These are phyloP conservation scores for Lolium rigidum DNA, from an alignment of 176 grass and related monocot genomes.

Conservation along the genomic window DNA sequence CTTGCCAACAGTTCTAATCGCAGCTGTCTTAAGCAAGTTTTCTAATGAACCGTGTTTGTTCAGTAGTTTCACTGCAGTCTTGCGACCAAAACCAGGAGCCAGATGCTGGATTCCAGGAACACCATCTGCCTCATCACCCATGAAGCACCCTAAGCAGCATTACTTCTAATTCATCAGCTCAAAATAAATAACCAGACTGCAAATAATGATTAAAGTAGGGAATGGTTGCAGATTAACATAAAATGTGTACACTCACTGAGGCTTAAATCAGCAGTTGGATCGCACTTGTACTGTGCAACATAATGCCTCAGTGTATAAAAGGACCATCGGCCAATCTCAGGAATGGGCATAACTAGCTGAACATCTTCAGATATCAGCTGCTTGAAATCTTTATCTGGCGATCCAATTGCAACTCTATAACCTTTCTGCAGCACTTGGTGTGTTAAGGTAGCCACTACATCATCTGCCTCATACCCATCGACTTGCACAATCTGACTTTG, in stretches of 20 bases:
- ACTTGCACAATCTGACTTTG: slow-evolving; percentile 81
- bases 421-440: slow-evolving; percentile 70
- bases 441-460: slow-evolving; percentile 82
- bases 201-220: neutral
- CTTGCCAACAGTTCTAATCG: slow-evolving; percentile 78
- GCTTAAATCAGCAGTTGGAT: slow-evolving; percentile 89
- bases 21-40: slow-evolving; percentile 80
- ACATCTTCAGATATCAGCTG: slow-evolving; percentile 91
- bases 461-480: slow-evolving; percentile 82
- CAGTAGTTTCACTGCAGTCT: slow-evolving; percentile 86
- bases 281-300: slow-evolving; percentile 80
- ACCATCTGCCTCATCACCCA: slow-evolving; percentile 91
- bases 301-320: slow-evolving; percentile 94
- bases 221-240: neutral
- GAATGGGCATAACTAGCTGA: slow-evolving; percentile 85
- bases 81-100: slow-evolving; percentile 81
- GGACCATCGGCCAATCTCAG: slow-evolving; percentile 86
- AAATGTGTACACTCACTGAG: slow-evolving; percentile 53
- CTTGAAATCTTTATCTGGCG: slow-evolving; percentile 97
- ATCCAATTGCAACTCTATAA: slow-evolving; percentile 71
- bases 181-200: neutral
- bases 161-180: neutral
- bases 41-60: slow-evolving; percentile 91
- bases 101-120: slow-evolving; percentile 93
- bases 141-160: slow-evolving; percentile 70